Percentiles rank a stretch among this genome's conserved stretches.
Conservation (phyloP, 148 eudicot genomes). For the Cornus kousa region DNA sequence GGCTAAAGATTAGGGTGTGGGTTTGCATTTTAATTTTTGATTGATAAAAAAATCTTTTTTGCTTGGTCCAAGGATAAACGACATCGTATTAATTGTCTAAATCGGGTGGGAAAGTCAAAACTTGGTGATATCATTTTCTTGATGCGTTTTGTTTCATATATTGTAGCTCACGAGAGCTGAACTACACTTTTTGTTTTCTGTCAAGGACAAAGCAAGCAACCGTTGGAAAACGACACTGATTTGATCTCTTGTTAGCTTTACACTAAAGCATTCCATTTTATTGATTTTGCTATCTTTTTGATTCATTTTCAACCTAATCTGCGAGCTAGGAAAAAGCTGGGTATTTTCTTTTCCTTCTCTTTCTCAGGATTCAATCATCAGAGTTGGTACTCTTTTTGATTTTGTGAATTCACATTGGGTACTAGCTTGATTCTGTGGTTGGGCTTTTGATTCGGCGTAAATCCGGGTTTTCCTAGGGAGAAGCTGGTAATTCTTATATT, state of each 20-base stretch:
- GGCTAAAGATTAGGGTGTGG: background rate
- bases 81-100: background rate
- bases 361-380: background rate
- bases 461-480: background rate
- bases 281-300: too few species aligned
- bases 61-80: background rate
- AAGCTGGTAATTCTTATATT: background rate
- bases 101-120: too few species aligned
- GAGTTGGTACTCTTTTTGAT: background rate
- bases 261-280: too few species aligned
- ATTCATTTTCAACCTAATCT: background rate
- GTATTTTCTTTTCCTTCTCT: background rate
- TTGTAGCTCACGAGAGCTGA: too few species aligned
- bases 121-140: too few species aligned
- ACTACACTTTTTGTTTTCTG: conserved; percentile 1
- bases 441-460: background rate
- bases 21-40: background rate
- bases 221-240: conserved; percentile 15
- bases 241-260: background rate
- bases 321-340: background rate
- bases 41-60: background rate
- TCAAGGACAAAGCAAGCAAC: conserved; percentile 38
- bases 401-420: background rate
- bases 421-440: background rate
- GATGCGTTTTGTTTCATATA: background rate